Base-by-base conservation (phyloP, 2,329 filamentous ascomycete genomes). In the Apiospora arundinis region DNA sequence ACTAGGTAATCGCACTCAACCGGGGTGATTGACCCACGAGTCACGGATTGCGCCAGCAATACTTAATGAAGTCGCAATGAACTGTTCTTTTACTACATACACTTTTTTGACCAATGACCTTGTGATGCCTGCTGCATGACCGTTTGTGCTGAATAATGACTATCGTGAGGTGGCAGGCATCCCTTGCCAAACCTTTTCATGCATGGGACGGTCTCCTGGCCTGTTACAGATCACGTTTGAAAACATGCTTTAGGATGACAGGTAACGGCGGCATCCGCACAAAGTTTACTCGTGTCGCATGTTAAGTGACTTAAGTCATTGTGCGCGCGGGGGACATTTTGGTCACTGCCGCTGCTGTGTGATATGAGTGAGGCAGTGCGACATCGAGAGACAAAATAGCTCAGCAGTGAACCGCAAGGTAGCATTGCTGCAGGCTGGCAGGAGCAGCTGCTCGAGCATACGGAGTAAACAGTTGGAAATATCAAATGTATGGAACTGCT, bases 1-100 rank as follows among this genome's bases (percentile, higher is more conserved):
- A 40, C 56, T 63, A 40, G 56, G 32, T 40, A 40, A n/a, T 63
- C 56, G 28, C 56, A 40, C 56, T 40, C 56, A 21, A 60, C 7
- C n/a, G 4, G 32, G 32, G 56, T 63, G 56, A 23, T 63, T 40
- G 56, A 9, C 28, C 21, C 56, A 14, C 32, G 56, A 63, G 56
- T 40, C 56, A 63, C 21, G 56, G 9, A 63, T 63, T 63, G 56
- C 21, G 21, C 21, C 8, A 23, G 21, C 56, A 40, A 63, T 63
- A 63, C 56, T 40, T 63, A 63, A 63, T 63, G 56, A 63, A 40
- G 16, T 23, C 32, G 32, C 56, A 63, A 63, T 40, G 56, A 63
- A 40, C 28, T 40, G 32, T 63, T 40, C 28, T 12, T 60, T 21
- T 37, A 45, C 12, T 45, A 45, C 16, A 8, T 37, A 16, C 18